Conservation (phyloP, 257 asterid species). For the Salvia hispanica region DNA sequence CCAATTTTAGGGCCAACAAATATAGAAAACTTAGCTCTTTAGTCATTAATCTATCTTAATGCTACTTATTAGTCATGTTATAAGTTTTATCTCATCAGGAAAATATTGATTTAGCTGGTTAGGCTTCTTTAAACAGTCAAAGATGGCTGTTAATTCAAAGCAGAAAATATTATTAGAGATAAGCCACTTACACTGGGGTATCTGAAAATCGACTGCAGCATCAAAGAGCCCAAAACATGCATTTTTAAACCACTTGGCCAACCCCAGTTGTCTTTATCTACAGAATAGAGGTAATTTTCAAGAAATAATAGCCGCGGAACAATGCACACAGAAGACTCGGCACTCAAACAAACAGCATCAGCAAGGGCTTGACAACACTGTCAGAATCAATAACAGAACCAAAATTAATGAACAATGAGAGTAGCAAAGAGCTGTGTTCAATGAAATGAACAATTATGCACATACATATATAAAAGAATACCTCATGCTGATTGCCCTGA, state of each 20-base stretch:
- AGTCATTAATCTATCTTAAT: background rate
- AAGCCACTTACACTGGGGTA: constrained; percentile 68
- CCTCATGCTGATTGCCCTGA: constrained; percentile 65
- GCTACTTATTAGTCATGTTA: background rate
- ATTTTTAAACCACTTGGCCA: constrained; percentile 78
- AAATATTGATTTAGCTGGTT: background rate
- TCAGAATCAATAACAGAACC: constrained; percentile 29
- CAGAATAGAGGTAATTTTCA: constrained; percentile 56
- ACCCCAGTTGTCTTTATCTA: constrained; percentile 70
- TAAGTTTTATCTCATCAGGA: background rate
- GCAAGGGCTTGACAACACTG: constrained; percentile 94
- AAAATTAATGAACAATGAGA: constrained; percentile 21
- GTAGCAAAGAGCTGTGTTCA: background rate
- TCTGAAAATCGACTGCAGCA: constrained; percentile 79
- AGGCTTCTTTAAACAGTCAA: constrained; percentile 8
- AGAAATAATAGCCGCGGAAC: constrained; percentile 76
- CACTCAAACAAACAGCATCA: constrained; percentile 58
- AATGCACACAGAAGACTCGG: constrained; percentile 64
- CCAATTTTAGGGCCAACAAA: constrained; percentile 6
- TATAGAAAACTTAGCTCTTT: background rate
- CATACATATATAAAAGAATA: constrained; percentile 11
- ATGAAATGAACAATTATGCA: too few species aligned
- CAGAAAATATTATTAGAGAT: constrained; percentile 8
- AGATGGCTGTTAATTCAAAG: constrained; percentile 11
- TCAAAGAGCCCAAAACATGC: constrained; percentile 85